These are phyloP conservation scores for Nicotiana sylvestris DNA, from an alignment of 257 asterid species.

Conservation along the genomic window DNA sequence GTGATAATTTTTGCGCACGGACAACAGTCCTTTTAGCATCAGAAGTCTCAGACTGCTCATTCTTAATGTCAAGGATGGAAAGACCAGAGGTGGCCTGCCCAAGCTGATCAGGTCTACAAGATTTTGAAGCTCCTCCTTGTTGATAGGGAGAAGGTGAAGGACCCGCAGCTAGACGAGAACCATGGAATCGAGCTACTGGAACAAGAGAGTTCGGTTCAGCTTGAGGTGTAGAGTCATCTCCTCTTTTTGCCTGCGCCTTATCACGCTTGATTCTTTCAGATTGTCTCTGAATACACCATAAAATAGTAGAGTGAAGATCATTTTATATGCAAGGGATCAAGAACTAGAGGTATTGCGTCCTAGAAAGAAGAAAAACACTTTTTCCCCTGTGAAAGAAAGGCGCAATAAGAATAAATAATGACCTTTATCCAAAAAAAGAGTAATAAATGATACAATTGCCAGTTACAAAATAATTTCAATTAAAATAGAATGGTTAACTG, in stretches of 20 bases:
- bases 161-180: conserved; percentile 97
- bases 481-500: conserved; percentile 7
- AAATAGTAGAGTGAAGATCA: conserved; percentile 12
- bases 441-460: not conserved
- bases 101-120: conserved; percentile 34
- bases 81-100: conserved; percentile 25
- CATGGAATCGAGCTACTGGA: conserved; percentile 76
- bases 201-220: conserved; percentile 69
- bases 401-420: not conserved
- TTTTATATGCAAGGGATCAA: not conserved
- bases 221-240: conserved; percentile 81
- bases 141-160: conserved; percentile 77
- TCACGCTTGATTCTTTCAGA: conserved; percentile 85
- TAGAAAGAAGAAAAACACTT: not conserved
- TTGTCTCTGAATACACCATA: conserved; percentile 58
- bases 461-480: not conserved
- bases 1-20: conserved; percentile 60
- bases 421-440: not conserved
- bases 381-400: not conserved
- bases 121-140: conserved; percentile 25
- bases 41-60: conserved; percentile 31
- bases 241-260: conserved; percentile 62
- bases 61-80: conserved; percentile 26
- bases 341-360: not conserved
- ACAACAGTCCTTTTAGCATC: conserved; percentile 23